Evolutionary conservation across 176 grass and related monocot genomes (phyloP).

Genomic region (Eragrostis nindensis): DNA sequence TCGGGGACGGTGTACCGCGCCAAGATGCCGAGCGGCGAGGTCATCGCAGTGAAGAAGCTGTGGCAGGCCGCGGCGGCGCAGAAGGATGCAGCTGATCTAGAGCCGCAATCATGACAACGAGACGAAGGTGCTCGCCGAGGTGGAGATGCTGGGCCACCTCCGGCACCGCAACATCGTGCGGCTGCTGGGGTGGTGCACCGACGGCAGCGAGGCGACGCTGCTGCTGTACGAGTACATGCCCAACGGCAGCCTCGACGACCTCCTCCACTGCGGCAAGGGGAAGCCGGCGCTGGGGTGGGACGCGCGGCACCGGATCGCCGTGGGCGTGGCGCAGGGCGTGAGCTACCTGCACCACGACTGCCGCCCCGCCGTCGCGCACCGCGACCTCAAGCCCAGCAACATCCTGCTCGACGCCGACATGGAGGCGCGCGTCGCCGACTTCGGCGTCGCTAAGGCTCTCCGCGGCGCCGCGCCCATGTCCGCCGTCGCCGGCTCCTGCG

Average conservation of each 20-base stretch:
- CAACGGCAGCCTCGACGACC: conserved; percentile 89
- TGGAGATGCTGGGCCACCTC: conserved; percentile 79
- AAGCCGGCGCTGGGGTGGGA: conserved; percentile 57
- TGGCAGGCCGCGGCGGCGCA: too few relatives aligned
- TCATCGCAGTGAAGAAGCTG: conserved; percentile 90
- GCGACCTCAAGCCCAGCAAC: conserved; percentile 92
- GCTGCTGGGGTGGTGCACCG: conserved; percentile 73
- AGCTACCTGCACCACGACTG: conserved; percentile 96
- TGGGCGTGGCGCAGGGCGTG: conserved; percentile 80
- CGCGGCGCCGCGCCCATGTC: conserved; percentile 66
- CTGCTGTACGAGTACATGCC: conserved; percentile 97
- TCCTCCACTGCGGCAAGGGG: conserved; percentile 52
- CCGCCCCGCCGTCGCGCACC: conserved; percentile 70
- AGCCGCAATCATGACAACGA: too few relatives aligned
- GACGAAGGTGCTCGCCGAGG: conserved; percentile 63
- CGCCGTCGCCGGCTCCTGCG: conserved; percentile 77
- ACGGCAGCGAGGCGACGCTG: conserved; percentile 60
- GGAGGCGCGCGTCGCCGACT: conserved; percentile 85
- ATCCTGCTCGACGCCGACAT: conserved; percentile 86
- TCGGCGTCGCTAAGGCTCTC: conserved; percentile 85
- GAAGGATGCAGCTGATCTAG: too few relatives aligned
- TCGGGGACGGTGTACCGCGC: conserved; percentile 83
- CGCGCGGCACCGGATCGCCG: conserved; percentile 63
- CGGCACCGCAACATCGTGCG: conserved; percentile 92
- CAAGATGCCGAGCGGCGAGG: conserved; percentile 77